Evolutionary conservation across 2,329 filamentous ascomycete genomes (phyloP).

Genomic region (Leptodontidium sp.): DNA sequence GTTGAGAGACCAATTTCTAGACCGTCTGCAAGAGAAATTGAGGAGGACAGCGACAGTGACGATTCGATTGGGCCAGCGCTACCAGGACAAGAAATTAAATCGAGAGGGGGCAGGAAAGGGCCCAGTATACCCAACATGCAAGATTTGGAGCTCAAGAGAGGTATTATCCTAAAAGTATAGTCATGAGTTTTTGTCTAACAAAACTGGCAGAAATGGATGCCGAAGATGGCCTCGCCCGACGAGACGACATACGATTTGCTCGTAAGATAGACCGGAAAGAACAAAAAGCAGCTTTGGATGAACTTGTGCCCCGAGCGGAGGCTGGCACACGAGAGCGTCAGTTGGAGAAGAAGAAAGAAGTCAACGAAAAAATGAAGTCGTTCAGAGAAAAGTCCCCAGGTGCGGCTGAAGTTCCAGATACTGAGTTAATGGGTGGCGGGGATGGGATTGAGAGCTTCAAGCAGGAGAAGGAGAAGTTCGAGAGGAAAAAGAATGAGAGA

Average conservation of each 20-base stretch:
- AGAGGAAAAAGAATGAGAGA: conserved; percentile 82
- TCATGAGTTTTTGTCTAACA: conserved; percentile 20
- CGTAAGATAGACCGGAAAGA: conserved; percentile 70
- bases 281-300: conserved; percentile 79
- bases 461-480: conserved; percentile 67
- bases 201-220: conserved; percentile 47
- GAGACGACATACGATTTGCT: conserved; percentile 63
- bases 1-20: conserved; percentile 7
- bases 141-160: conserved; percentile 73
- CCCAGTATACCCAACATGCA: conserved; percentile 74
- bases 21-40: conserved; percentile 25
- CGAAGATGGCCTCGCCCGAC: conserved; percentile 56
- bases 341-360: conserved; percentile 83
- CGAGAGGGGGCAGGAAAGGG: conserved; percentile 50
- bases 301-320: conserved; percentile 83
- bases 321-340: conserved; percentile 82
- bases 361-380: conserved; percentile 74
- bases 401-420: conserved; percentile 71
- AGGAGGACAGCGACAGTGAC: conserved; percentile 44
- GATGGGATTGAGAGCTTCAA: conserved; percentile 73
- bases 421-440: conserved; percentile 79
- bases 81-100: conserved; percentile 46
- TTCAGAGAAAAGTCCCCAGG: conserved; percentile 76
- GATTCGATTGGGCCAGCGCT: conserved; percentile 57
- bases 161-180: conserved; percentile 35